phyloP scores from a whole-genome alignment of 2,329 filamentous ascomycete genomes.

The Talaromyces sp. region DNA sequence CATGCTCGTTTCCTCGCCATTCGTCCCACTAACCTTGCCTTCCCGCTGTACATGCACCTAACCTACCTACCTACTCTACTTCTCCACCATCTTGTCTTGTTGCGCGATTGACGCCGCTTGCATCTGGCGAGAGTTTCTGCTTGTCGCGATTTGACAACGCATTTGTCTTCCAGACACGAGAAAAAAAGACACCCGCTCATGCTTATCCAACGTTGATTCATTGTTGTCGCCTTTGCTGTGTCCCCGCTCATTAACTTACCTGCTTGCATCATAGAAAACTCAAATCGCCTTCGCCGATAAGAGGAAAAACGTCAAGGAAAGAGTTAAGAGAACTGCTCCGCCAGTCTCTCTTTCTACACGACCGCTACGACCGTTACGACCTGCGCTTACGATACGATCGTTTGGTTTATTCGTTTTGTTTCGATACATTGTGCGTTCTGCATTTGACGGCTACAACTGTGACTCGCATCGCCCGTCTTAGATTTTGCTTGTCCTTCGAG shows the following conservation, averaged over 20 bases:
- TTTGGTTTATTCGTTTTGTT: conserved; percentile 13
- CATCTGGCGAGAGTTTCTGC: background rate
- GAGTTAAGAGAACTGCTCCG: background rate
- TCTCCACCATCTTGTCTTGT: conserved; percentile 21
- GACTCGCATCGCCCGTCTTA: conserved; percentile 10
- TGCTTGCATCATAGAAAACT: conserved; percentile 7
- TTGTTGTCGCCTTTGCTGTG: background rate
- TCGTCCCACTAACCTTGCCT: conserved; percentile 15
- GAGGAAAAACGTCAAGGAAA: background rate
- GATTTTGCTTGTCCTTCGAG: conserved; percentile 11
- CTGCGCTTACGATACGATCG: conserved; percentile 20
- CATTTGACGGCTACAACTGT: conserved; percentile 2
- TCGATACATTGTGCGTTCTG: conserved; percentile 16
- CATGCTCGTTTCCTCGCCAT: conserved; percentile 17
- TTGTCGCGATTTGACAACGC: background rate
- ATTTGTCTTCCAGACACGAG: background rate
- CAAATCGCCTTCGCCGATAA: conserved; percentile 3
- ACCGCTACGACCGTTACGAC: conserved; percentile 35
- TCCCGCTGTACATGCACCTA: conserved; percentile 19
- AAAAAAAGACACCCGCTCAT: background rate
- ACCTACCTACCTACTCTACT: background rate
- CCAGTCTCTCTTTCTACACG: conserved; percentile 18
- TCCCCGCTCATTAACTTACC: conserved; percentile 18
- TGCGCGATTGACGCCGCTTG: conserved; percentile 22
- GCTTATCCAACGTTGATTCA: background rate